Evolutionary conservation across 1,139 yeast species (phyloP).

Genomic region (Scheffersomyces segobiensis): DNA sequence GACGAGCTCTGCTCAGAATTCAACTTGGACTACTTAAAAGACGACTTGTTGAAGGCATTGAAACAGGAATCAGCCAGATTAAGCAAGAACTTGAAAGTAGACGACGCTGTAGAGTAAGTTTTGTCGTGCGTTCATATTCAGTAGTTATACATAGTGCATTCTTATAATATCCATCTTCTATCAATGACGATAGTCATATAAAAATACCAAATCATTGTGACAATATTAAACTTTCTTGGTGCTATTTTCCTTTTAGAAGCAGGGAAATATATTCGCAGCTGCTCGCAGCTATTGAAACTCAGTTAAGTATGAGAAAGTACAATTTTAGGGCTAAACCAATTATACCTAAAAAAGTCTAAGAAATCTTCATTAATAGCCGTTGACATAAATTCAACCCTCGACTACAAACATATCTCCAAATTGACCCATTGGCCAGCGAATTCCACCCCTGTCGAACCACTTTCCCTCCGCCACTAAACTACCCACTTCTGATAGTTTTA

Average conservation of each 20-base stretch:
- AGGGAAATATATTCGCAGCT: not conserved
- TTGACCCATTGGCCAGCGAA: not conserved
- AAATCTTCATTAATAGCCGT: not conserved
- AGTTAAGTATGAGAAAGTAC: not conserved
- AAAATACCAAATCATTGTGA: not conserved
- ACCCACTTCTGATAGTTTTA: not conserved
- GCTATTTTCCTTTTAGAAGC: not conserved
- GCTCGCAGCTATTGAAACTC: not conserved
- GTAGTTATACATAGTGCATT: not conserved
- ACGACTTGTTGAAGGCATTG: constrained; percentile 46
- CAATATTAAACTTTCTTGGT: not conserved
- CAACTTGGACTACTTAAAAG: constrained; percentile 36
- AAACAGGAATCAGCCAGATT: constrained; percentile 44
- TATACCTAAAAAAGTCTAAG: not conserved
- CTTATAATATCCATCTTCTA: not conserved
- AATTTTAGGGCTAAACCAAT: not conserved
- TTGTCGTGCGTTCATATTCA: not conserved
- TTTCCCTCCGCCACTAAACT: not conserved
- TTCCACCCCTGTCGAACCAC: not conserved
- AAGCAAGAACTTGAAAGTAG: constrained; percentile 12
- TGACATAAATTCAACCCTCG: not conserved
- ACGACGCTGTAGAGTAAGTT: constrained; percentile 3
- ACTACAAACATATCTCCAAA: not conserved
- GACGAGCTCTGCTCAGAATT: constrained; percentile 28
- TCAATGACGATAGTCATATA: not conserved